Percentiles rank a stretch among this genome's conserved stretches.
These are phyloP conservation scores for Cryptosporidium canis DNA, from an alignment of 169 alveolate species.

Conservation along the genomic window DNA sequence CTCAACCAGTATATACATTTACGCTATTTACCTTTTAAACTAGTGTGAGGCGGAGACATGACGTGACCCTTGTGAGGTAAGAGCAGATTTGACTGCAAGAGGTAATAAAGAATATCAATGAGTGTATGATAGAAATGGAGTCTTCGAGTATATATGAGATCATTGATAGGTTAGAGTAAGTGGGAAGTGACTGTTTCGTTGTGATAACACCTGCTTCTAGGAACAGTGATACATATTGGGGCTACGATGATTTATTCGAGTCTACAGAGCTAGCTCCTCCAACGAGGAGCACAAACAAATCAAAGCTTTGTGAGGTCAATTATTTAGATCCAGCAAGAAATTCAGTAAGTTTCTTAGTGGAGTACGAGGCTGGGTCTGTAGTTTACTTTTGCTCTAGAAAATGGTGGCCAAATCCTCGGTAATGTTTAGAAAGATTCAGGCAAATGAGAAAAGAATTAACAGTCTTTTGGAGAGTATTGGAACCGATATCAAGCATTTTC, in stretches of 20 bases:
- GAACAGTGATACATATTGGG: constrained; percentile 61
- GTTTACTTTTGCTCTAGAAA: neutral
- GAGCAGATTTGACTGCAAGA: neutral
- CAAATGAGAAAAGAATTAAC: constrained; percentile 61
- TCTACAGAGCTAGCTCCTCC: constrained; percentile 6
- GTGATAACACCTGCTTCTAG: neutral
- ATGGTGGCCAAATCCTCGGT: constrained; percentile 46
- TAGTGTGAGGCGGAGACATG: constrained; percentile 59
- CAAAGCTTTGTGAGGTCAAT: constrained; percentile 8
- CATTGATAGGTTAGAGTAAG: constrained; percentile 59
- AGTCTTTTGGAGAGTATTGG: constrained; percentile 24
- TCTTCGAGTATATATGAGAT: constrained; percentile 65
- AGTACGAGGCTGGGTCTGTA: neutral
- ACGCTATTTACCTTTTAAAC: neutral
- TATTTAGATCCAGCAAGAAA: constrained; percentile 10
- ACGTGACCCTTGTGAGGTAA: neutral
- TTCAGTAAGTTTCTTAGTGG: constrained; percentile 23
- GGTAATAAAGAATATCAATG: neutral
- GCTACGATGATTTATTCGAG: constrained; percentile 48
- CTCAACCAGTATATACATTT: neutral
- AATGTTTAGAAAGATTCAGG: constrained; percentile 33
- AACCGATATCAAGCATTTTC: constrained; percentile 51
- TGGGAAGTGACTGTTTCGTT: neutral
- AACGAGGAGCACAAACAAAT: neutral
- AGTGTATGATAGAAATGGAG: constrained; percentile 1